phyloP scores from a whole-genome alignment of 345 rosid genomes.

The Syzygium jambos region DNA sequence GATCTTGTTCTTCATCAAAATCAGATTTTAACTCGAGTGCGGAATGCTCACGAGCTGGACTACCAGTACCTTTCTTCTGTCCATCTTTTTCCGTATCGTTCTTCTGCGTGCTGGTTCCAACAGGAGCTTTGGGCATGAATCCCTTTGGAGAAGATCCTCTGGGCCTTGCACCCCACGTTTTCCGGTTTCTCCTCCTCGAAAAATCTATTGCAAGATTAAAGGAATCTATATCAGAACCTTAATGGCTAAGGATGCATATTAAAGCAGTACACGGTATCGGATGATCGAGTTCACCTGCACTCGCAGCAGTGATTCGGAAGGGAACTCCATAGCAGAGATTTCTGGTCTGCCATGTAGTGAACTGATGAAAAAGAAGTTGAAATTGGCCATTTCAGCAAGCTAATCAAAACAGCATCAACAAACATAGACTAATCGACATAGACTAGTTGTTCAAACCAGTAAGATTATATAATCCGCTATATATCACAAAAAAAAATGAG shows the following conservation, averaged over 20 bases:
- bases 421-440: neutral
- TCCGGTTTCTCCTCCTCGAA: conserved; percentile 54
- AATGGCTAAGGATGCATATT: neutral
- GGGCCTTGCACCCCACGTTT: conserved; percentile 27
- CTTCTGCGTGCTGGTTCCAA: conserved; percentile 35
- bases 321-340: conserved; percentile 25
- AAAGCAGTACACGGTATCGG: neutral
- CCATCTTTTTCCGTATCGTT: conserved; percentile 29
- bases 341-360: conserved; percentile 28
- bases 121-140: conserved; percentile 31
- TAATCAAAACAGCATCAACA: neutral
- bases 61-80: conserved; percentile 26
- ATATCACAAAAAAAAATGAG: neutral
- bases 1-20: conserved; percentile 18
- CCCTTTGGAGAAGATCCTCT: conserved; percentile 45
- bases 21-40: conserved; percentile 16
- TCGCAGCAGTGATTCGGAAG: conserved; percentile 27
- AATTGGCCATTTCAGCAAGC: neutral
- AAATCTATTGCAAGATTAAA: conserved; percentile 36
- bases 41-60: conserved; percentile 8
- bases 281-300: conserved; percentile 3
- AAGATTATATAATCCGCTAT: neutral
- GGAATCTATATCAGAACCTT: neutral
- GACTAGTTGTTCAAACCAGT: neutral
- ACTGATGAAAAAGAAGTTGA: conserved; percentile 22